Percentiles rank a stretch among this genome's conserved stretches.
Conservation (phyloP, 257 asterid species). For the Nicotiana tabacum region DNA sequence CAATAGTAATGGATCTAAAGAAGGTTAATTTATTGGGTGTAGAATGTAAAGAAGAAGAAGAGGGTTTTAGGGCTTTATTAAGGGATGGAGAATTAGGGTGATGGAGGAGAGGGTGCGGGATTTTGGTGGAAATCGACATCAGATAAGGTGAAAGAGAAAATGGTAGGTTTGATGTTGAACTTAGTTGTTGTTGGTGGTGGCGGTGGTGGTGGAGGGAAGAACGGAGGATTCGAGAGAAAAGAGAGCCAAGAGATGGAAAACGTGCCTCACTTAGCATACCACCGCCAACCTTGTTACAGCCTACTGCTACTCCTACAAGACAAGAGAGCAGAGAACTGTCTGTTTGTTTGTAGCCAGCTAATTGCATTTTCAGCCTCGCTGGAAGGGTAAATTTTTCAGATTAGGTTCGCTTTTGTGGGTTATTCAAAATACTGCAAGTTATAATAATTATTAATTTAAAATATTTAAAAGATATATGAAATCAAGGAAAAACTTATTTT, state of each 20-base stretch:
- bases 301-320: too few relatives aligned
- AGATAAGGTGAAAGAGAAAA: neutral
- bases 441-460: too few relatives aligned
- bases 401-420: too few relatives aligned
- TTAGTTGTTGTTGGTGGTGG: neutral
- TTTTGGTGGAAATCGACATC: conserved; percentile 50
- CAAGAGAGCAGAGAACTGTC: too few relatives aligned
- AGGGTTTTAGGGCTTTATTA: conserved; percentile 28
- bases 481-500: too few relatives aligned
- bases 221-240: neutral
- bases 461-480: too few relatives aligned
- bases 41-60: conserved; percentile 23
- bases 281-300: neutral
- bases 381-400: too few relatives aligned
- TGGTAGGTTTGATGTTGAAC: neutral
- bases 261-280: neutral
- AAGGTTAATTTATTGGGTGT: conserved; percentile 23
- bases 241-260: neutral
- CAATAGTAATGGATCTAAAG: conserved; percentile 34
- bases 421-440: too few relatives aligned
- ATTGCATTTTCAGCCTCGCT: too few relatives aligned
- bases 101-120: conserved; percentile 25
- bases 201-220: neutral
- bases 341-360: neutral
- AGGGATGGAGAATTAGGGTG: conserved; percentile 22